A percentile compares a stretch with the other conserved stretches of the same genome.
Conservation (phyloP, 2,329 filamentous ascomycete genomes). For the Paecilomyces variotii region DNA sequence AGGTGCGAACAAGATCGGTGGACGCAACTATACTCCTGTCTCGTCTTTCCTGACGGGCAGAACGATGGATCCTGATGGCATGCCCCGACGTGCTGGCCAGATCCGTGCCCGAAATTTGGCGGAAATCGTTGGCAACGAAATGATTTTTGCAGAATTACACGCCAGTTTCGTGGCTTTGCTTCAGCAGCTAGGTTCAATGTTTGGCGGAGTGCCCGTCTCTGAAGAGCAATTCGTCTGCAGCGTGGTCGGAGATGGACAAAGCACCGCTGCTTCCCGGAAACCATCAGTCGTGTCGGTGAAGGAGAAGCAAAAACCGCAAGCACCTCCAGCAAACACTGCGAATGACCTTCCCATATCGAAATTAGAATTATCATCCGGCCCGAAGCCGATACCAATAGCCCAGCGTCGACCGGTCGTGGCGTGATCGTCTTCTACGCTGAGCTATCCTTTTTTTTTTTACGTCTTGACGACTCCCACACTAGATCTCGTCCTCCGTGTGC, state of each 20-base stretch:
- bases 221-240: conserved; percentile 36
- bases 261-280: conserved; percentile 12
- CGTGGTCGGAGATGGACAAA: conserved; percentile 25
- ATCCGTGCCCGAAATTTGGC: conserved; percentile 49
- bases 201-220: conserved; percentile 35
- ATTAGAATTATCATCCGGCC: conserved; percentile 25
- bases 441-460: not conserved
- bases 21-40: conserved; percentile 45
- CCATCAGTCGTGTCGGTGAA: conserved; percentile 14
- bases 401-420: conserved; percentile 28
- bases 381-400: conserved; percentile 31
- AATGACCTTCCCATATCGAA: conserved; percentile 25
- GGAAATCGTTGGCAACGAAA: conserved; percentile 51
- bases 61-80: conserved; percentile 48
- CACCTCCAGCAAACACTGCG: conserved; percentile 14
- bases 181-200: conserved; percentile 39
- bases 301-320: conserved; percentile 11
- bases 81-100: conserved; percentile 44
- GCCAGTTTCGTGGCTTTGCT: conserved; percentile 46
- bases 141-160: conserved; percentile 52
- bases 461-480: not conserved
- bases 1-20: conserved; percentile 15
- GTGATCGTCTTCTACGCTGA: conserved; percentile 9
- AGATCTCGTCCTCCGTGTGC: not conserved
- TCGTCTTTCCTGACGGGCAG: conserved; percentile 53